These are phyloP conservation scores for Aegilops sharonensis DNA, from an alignment of 176 grass and related monocot genomes.

Conservation along the genomic window DNA sequence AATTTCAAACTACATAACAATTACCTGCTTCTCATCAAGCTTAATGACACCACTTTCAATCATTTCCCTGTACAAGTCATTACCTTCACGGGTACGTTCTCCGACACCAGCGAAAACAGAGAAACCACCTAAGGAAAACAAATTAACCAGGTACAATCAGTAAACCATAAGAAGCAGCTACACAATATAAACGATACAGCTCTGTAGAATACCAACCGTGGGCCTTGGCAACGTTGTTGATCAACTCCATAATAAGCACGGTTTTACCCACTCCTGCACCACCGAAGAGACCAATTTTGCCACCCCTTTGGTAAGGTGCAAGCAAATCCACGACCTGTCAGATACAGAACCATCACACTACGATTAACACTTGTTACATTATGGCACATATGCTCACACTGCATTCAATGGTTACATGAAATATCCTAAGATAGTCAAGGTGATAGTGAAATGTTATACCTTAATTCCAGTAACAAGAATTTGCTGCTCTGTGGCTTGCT, in stretches of 20 bases:
- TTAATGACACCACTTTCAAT: conserved; percentile 99
- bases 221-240: conserved; percentile 96
- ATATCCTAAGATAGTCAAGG: not conserved
- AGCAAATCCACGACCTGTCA: conserved; percentile 87
- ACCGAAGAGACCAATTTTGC: conserved; percentile 96
- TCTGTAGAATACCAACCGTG: conserved; percentile 56
- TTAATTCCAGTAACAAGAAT: conserved; percentile 99
- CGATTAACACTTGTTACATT: not conserved
- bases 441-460: conserved; percentile 15
- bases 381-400: not conserved
- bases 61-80: conserved; percentile 98
- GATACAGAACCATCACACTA: conserved; percentile 13
- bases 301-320: conserved; percentile 93
- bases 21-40: conserved; percentile 88
- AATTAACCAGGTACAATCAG: conserved; percentile 7
- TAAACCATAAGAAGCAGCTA: not conserved
- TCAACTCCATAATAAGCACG: conserved; percentile 96
- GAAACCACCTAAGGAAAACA: conserved; percentile 79
- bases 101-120: conserved; percentile 97
- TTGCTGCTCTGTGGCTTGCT: conserved; percentile 93
- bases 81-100: conserved; percentile 91
- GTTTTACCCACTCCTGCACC: conserved; percentile 99
- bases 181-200: not conserved
- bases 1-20: not conserved
- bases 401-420: not conserved